Percentiles rank a stretch among this genome's conserved stretches.
phyloP scores from a whole-genome alignment of 208 protist genomes.

The Leishmania tropica region DNA sequence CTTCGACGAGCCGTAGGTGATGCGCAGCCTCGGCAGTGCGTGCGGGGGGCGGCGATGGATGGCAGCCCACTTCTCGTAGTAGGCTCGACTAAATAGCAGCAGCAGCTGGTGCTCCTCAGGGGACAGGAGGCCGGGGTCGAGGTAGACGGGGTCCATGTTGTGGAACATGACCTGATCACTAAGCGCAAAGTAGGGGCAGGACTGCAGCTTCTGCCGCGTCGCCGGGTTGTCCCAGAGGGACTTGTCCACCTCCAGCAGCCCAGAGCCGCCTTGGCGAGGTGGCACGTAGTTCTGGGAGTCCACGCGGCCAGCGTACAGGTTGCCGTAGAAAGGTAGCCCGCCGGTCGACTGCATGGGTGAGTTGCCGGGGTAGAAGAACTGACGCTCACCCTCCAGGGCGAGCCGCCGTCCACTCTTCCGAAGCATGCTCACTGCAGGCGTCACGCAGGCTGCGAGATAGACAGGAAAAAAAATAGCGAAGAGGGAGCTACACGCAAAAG shows the following conservation, averaged over 20 bases:
- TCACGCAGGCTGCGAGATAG: not conserved
- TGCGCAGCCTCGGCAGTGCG: constrained; percentile 59
- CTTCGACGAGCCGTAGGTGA: constrained; percentile 57
- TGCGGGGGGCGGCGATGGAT: constrained; percentile 63
- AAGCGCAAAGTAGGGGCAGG: constrained; percentile 88
- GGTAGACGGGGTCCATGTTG: constrained; percentile 87
- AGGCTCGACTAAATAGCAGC: constrained; percentile 82
- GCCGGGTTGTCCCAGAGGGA: constrained; percentile 74
- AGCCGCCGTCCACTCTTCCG: constrained; percentile 37
- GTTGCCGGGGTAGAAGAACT: constrained; percentile 54
- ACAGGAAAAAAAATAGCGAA: not conserved
- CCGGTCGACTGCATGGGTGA: constrained; percentile 60
- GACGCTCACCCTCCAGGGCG: constrained; percentile 64
- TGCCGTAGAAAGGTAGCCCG: constrained; percentile 86
- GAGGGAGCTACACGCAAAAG: not conserved
- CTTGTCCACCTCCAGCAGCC: constrained; percentile 44
- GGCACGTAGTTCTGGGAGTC: constrained; percentile 80
- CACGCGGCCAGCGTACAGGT: constrained; percentile 82
- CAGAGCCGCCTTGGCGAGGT: constrained; percentile 54
- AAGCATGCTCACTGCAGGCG: constrained; percentile 22
- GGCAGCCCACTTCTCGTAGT: constrained; percentile 85
- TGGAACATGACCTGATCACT: constrained; percentile 88
- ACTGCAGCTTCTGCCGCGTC: constrained; percentile 56
- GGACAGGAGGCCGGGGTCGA: constrained; percentile 83
- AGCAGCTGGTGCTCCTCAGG: constrained; percentile 87